Conservation (phyloP, 139 green algal genomes). For the Chloropicon primus region DNA sequence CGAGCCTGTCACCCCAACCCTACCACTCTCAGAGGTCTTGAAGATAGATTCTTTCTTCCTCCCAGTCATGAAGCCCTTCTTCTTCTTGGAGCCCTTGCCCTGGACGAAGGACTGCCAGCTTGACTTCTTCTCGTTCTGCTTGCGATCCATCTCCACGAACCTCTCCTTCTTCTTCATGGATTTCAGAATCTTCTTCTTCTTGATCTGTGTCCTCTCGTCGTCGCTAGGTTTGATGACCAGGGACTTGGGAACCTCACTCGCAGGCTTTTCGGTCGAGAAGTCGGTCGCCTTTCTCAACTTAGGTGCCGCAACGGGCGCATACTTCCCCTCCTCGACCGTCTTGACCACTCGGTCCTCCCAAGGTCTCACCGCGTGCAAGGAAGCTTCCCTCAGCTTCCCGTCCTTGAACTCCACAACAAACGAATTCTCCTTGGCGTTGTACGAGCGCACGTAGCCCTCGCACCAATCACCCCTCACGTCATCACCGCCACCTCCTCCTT, state of each 20-base stretch:
- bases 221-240: neutral
- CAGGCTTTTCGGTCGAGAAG: no score
- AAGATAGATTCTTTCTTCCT: constrained; percentile 44
- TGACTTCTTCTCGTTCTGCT: neutral
- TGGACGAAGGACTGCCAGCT: neutral
- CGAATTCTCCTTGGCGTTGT: no score
- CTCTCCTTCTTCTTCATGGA: neutral
- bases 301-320: neutral
- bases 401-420: no score
- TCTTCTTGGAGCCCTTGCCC: constrained; percentile 20
- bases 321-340: neutral
- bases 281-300: no score
- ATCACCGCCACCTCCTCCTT: no score
- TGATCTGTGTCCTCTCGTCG: constrained; percentile 5
- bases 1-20: constrained; percentile 30
- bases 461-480: no score
- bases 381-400: no score
- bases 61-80: constrained; percentile 33
- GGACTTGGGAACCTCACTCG: no score
- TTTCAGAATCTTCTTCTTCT: constrained; percentile 13
- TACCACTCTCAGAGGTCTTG: constrained; percentile 30
- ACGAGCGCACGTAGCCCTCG: no score
- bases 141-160: constrained; percentile 7
- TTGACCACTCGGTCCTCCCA: no score
- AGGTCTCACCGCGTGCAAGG: no score